Conservation (phyloP, 257 asterid genomes). For the Solanum bulbocastanum region DNA sequence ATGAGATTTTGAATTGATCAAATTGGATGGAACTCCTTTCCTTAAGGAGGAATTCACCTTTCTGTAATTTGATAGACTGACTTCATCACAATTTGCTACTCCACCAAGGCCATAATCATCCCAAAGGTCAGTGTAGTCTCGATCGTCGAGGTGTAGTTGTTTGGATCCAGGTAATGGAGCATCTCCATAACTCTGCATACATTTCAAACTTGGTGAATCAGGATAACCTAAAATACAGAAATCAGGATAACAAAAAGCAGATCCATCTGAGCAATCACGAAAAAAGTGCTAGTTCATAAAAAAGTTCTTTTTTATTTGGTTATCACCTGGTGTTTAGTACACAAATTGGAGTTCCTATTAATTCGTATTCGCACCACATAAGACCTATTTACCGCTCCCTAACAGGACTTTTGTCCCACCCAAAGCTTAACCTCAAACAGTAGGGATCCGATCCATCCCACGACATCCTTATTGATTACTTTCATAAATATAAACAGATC, state of each 20-base stretch:
- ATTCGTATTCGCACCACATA: background rate
- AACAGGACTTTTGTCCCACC: background rate
- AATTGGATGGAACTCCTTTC: conserved; percentile 20
- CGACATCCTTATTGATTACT: background rate
- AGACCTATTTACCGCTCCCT: background rate
- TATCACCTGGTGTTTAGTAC: too few species aligned
- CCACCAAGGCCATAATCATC: conserved; percentile 32
- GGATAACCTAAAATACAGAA: background rate
- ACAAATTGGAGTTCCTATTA: too few species aligned
- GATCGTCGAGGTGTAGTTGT: conserved; percentile 32
- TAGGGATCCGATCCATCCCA: background rate
- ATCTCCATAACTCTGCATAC: conserved; percentile 67
- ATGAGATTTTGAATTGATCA: conserved; percentile 20
- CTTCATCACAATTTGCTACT: conserved; percentile 10
- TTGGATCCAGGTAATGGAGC: conserved; percentile 60
- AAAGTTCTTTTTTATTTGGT: too few species aligned
- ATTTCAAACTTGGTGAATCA: background rate
- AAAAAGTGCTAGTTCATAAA: too few species aligned
- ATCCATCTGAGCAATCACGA: background rate
- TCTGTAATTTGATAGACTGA: conserved; percentile 36
- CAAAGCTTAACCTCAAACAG: background rate
- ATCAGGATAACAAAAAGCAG: background rate
- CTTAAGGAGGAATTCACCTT: conserved; percentile 42
- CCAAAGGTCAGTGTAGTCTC: conserved; percentile 42
- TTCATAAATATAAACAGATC: background rate